Percentiles rank a stretch among this genome's conserved stretches.
Conservation (phyloP, 1,284 basidiomycete species). For the Ceratobasidium sp. region DNA sequence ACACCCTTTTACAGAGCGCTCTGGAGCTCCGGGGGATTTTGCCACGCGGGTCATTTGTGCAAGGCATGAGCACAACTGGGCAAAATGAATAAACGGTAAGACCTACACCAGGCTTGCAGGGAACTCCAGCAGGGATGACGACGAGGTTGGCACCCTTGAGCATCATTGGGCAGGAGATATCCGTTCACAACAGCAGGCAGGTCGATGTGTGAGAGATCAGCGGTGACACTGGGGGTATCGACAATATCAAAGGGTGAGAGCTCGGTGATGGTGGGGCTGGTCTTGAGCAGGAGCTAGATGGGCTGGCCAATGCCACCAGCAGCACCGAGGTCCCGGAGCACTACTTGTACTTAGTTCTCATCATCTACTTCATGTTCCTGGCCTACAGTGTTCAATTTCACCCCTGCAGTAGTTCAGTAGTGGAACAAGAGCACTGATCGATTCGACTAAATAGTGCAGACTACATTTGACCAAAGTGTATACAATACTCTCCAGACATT, state of each 20-base stretch:
- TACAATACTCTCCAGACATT: slow-evolving; percentile 11
- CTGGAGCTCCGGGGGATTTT: no score
- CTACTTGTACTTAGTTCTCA: no score
- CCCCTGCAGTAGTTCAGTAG: no score
- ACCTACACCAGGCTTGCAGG: slow-evolving; percentile 92
- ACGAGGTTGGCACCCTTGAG: slow-evolving; percentile 90
- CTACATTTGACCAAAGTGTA: not conserved
- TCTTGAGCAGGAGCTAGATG: slow-evolving; percentile 89
- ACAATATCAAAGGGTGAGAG: slow-evolving; percentile 96
- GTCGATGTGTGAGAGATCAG: slow-evolving; percentile 91
- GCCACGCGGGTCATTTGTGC: slow-evolving; percentile 41
- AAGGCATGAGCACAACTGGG: slow-evolving; percentile 26
- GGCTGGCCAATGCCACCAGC: slow-evolving; percentile 96
- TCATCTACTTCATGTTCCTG: no score
- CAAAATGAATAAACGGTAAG: not conserved
- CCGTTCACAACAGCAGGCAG: slow-evolving; percentile 85
- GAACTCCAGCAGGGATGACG: slow-evolving; percentile 97
- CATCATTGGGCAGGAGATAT: slow-evolving; percentile 75
- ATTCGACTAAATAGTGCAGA: no score
- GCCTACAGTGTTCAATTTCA: no score
- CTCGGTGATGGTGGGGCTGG: slow-evolving; percentile 83
- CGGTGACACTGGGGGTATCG: slow-evolving; percentile 95
- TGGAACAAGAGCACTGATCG: no score
- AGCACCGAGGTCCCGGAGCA: slow-evolving; percentile 72
- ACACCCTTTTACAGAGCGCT: no score